Evolutionary conservation across 495 filamentous ascomycete genomes (phyloP), one percentile per base, ranked within the genome.

Genomic region (Neohortaea acidophila): DNA sequence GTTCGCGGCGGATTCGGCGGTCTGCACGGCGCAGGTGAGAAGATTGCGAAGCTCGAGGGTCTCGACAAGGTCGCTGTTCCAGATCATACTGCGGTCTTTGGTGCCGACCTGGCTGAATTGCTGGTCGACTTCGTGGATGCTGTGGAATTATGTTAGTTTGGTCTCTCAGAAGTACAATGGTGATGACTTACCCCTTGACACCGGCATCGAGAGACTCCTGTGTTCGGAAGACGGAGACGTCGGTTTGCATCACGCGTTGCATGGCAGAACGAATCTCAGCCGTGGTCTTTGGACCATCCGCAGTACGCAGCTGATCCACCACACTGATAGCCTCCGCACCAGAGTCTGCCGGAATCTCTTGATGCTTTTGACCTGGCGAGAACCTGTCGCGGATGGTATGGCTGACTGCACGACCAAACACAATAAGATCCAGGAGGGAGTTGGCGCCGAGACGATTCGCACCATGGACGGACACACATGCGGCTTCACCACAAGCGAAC

Each of bases 21-120:
- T 97, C 75, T 97, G 89, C 33, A 76, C 72, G 49, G 89, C 89
- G 75, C 86, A 94, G 55, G 87, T 94, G 49, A 97, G 63, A 46
- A 97, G 59, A 60, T 97, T 97, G 51, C 84, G 67, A 51, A 94
- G 69, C 63, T 97, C 89, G 27, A 97, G 71, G 20, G 85, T 86
- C 74, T 97, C 89, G 39, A 94, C 82, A 14, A 97, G 70, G 52
- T 97, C 89, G 28, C 79, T 81, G 74, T 97, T 97, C 89, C 89
- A 97, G 65, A 97, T 94, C 83, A 94, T 93, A 70, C 79, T 84
- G 53, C 86, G 77, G 58, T 94, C 86, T 70, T 89, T 91, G 63
- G 82, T 93, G 54, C 80, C 79, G 48, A 93, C 74, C 57, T 94
- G 69, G 44, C 60, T 55, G 65, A 79, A 94, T 49, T 61, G 72